A percentile compares a stretch with the other conserved stretches of the same genome.
Conservation (phyloP, 2,329 filamentous ascomycete genomes). For the Nemania sp. region DNA sequence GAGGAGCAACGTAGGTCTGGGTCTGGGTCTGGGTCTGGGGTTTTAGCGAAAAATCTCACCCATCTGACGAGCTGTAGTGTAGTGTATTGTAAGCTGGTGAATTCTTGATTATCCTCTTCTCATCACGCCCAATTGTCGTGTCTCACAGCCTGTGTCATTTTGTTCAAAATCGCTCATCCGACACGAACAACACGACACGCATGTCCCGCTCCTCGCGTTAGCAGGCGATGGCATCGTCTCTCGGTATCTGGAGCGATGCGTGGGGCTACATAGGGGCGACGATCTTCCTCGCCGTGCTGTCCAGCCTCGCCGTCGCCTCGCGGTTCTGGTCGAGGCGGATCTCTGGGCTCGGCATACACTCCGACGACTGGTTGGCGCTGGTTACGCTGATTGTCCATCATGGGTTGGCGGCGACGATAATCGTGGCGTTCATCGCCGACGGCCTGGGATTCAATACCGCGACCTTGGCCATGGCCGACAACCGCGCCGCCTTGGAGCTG, state of each 20-base stretch:
- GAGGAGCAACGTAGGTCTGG: too few species aligned
- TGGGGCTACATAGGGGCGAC: slow-evolving; percentile 23
- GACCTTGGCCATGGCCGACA: not conserved
- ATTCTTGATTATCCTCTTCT: not conserved
- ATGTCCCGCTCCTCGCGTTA: slow-evolving; percentile 9
- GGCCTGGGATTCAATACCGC: slow-evolving; percentile 15
- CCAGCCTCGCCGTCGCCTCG: slow-evolving; percentile 20
- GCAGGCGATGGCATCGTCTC: slow-evolving; percentile 31
- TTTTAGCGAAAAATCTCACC: slow-evolving; percentile 6
- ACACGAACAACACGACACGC: slow-evolving; percentile 8
- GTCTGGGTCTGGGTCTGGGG: not conserved
- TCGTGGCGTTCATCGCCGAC: slow-evolving; percentile 17
- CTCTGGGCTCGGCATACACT: slow-evolving; percentile 9
- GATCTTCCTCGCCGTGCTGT: slow-evolving; percentile 18
- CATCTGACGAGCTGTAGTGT: not conserved
- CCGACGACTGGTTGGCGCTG: slow-evolving; percentile 26
- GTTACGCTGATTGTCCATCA: slow-evolving; percentile 20
- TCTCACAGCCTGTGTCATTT: too few species aligned
- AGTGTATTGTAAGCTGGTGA: not conserved
- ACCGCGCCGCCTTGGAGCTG: slow-evolving; percentile 2
- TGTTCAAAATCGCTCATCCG: too few species aligned
- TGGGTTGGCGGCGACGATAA: slow-evolving; percentile 15
- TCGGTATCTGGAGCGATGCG: slow-evolving; percentile 31
- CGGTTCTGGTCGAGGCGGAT: slow-evolving; percentile 26
- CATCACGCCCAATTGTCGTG: not conserved